phyloP scores from a whole-genome alignment of 768 basidiomycete genomes.

The Tricholoma matsutake region DNA sequence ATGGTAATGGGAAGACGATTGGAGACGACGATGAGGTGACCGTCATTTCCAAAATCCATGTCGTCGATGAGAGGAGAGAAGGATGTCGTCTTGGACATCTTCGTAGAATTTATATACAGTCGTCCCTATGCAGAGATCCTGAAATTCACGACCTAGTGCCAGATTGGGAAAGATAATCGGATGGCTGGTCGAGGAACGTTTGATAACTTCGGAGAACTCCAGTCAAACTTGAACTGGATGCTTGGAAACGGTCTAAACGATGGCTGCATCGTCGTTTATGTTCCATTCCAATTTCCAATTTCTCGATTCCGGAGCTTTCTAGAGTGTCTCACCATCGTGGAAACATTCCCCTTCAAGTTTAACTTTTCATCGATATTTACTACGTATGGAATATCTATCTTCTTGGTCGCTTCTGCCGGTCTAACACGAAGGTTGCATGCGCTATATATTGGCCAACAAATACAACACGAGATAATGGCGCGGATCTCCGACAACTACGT shows the following conservation, averaged over 20 bases:
- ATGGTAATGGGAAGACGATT: conserved; percentile 97
- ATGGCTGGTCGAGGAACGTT: conserved; percentile 27
- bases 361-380: background rate
- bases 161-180: conserved; percentile 35
- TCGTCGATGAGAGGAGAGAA: conserved; percentile 27
- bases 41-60: conserved; percentile 48
- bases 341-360: background rate
- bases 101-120: conserved; percentile 10
- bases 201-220: conserved; percentile 15
- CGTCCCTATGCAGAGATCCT: background rate
- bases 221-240: background rate
- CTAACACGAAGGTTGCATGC: background rate
- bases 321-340: background rate
- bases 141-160: conserved; percentile 27
- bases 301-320: background rate
- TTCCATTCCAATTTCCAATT: background rate
- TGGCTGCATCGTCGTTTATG: background rate
- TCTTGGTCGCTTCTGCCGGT: background rate
- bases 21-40: conserved; percentile 90
- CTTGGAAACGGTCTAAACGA: background rate
- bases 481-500: background rate
- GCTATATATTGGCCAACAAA: background rate
- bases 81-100: conserved; percentile 24
- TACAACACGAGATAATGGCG: background rate
- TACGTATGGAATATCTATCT: background rate